phyloP scores from a whole-genome alignment of 805 yeast species.

The Yamadazyma sp. region DNA sequence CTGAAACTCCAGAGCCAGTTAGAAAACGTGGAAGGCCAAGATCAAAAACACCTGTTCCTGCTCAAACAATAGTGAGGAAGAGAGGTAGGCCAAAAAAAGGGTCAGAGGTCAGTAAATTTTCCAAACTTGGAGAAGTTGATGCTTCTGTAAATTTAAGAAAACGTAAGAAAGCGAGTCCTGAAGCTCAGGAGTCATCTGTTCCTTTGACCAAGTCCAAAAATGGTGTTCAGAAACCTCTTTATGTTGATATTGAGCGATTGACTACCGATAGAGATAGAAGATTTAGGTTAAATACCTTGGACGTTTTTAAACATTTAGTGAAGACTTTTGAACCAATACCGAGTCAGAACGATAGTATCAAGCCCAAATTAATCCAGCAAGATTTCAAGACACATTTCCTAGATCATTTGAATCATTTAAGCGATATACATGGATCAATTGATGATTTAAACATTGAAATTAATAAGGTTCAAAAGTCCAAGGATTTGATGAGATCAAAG shows the following conservation, averaged over 20 bases:
- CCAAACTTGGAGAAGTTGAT: background rate
- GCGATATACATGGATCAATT: constrained; percentile 34
- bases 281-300: constrained; percentile 30
- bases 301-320: constrained; percentile 34
- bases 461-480: constrained; percentile 25
- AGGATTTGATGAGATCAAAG: constrained; percentile 27
- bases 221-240: constrained; percentile 20
- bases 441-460: constrained; percentile 29
- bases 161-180: background rate
- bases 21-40: constrained; percentile 5
- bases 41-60: background rate
- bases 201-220: constrained; percentile 3
- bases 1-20: constrained; percentile 1
- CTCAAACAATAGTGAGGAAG: constrained; percentile 1
- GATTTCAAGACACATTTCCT: constrained; percentile 30
- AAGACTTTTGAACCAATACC: constrained; percentile 23
- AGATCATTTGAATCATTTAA: constrained; percentile 26
- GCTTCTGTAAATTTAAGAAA: background rate
- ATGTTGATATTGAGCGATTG: constrained; percentile 28
- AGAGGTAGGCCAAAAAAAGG: constrained; percentile 15
- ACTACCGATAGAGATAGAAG: constrained; percentile 22
- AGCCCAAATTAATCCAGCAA: constrained; percentile 23
- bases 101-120: background rate
- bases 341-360: constrained; percentile 13
- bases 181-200: background rate